Base-by-base conservation (phyloP, 2,329 filamentous ascomycete species). In the Colletotrichum sidae region DNA sequence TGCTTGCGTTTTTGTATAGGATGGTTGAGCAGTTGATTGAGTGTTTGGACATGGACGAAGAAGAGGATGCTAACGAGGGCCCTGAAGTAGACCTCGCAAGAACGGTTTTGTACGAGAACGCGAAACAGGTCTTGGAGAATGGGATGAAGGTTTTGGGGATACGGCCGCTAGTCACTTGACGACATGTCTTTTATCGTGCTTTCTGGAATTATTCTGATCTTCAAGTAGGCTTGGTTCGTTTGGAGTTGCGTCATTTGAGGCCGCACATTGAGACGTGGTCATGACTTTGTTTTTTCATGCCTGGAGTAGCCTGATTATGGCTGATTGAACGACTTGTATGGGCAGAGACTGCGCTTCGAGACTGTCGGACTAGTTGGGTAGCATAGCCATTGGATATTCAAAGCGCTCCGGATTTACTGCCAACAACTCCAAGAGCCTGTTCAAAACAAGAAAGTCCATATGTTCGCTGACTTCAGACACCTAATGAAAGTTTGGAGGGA, bases 121-220 rank as follows among this genome's bases (percentile, higher is more conserved):
- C 88, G 8, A 83, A 87, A 70, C 86, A 89, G 73, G 88, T 90
- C 25, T 76, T 91, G 72, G 79, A 83, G 74, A 91, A 90, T 76
- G 89, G 88, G 38, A 90, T 91, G 88, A 81, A 82, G 71, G 74
- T 91, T 60, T 76, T 91, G 61, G 89, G 89, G 39, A 66, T 66
- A 8, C 50, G 34, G 5, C 63, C 63, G 8, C 13, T 62, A 46
- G 37, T 53, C 0, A 34, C 39, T 13, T 66, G 47, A 57, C 4
- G 25, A 25, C 25, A n/a, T 13, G 12, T 12, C 9, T 5, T 49
- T 10, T 6, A 35, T 7, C 9, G 8, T 5, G 25, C 13, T 13
- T 38, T 33, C 1, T 6, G 41, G 13, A 51, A 45, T 13, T 8
- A 39, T 41, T 41, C 9, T 44, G 12, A 17, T 51, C 2, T 50